phyloP scores from a whole-genome alignment of 768 basidiomycete genomes.

The Cystobasidium onofrii region DNA sequence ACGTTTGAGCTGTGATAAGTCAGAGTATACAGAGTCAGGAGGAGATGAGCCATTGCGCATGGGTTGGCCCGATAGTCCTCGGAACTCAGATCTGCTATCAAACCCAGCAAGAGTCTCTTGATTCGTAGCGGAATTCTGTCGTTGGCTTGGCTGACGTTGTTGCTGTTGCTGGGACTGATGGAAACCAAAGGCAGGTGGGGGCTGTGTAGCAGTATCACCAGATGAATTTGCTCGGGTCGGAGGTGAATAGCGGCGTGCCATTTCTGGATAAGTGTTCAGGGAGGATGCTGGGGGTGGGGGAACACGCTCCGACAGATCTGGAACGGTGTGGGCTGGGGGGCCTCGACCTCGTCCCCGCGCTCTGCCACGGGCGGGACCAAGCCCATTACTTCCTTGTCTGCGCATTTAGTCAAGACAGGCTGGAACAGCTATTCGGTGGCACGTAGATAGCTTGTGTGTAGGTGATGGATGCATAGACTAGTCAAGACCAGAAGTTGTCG shows the following conservation, averaged over 20 bases:
- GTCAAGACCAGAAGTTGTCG: not conserved
- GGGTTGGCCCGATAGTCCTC: not conserved
- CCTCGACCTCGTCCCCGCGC: not conserved
- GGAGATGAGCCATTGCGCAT: not conserved
- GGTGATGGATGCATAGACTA: not conserved
- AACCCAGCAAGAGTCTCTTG: not conserved
- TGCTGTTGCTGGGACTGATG: not conserved
- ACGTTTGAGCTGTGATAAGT: not conserved
- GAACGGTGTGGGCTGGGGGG: not conserved
- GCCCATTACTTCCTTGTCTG: not conserved
- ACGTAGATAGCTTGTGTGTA: not conserved
- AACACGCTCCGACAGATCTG: not conserved
- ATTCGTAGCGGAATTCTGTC: not conserved
- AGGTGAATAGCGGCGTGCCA: not conserved
- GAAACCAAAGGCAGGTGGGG: not conserved
- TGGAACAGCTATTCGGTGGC: not conserved
- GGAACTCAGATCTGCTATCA: not conserved
- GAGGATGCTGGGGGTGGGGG: not conserved
- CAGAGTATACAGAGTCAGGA: conserved; percentile 1
- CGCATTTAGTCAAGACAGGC: not conserved
- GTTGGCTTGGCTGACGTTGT: not conserved
- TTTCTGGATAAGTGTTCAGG: not conserved
- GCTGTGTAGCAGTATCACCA: not conserved
- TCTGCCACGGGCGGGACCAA: not conserved
- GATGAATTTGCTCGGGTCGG: not conserved